Percentiles rank a stretch among this genome's conserved stretches.
Conservation (phyloP, 345 rosid genomes). For the Corchorus capsularis region DNA sequence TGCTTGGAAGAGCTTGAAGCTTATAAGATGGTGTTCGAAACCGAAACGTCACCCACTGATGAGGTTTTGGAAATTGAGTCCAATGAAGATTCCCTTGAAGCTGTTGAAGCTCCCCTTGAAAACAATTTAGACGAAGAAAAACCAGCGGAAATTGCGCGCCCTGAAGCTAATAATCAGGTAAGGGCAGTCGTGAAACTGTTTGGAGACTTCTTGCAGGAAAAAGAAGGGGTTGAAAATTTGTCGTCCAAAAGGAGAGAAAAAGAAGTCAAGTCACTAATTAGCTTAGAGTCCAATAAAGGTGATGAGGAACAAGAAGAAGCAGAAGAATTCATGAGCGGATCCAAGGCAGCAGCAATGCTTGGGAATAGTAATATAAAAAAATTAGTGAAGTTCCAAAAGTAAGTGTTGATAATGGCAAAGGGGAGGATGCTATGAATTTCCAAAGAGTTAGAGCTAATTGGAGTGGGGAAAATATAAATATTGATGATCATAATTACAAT, state of each 20-base stretch:
- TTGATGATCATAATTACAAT: slow-evolving; percentile 18
- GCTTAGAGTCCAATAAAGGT: slow-evolving; percentile 46
- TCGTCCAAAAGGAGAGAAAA: slow-evolving; percentile 36
- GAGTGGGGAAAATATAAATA: background rate
- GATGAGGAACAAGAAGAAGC: slow-evolving; percentile 34
- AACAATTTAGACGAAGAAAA: background rate
- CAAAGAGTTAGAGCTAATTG: background rate
- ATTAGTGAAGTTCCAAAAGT: slow-evolving; percentile 23
- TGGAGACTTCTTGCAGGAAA: slow-evolving; percentile 41
- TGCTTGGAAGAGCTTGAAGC: slow-evolving; percentile 55
- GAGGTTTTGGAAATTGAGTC: slow-evolving; percentile 23
- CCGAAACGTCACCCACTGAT: slow-evolving; percentile 35
- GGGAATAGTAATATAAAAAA: slow-evolving; percentile 13
- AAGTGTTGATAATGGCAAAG: slow-evolving; percentile 13
- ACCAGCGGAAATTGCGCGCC: background rate
- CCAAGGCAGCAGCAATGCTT: slow-evolving; percentile 37
- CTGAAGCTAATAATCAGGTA: slow-evolving; percentile 11
- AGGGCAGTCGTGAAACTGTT: slow-evolving; percentile 34
- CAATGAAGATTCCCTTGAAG: slow-evolving; percentile 16
- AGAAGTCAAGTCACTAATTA: slow-evolving; percentile 48
- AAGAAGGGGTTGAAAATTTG: slow-evolving; percentile 29
- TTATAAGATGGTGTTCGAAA: slow-evolving; percentile 65
- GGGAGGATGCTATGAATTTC: slow-evolving; percentile 13
- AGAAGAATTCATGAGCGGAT: slow-evolving; percentile 41
- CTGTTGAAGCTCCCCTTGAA: slow-evolving; percentile 24